phyloP scores from a whole-genome alignment of 2,329 filamentous ascomycete species.

The Ophiostoma sp. region DNA sequence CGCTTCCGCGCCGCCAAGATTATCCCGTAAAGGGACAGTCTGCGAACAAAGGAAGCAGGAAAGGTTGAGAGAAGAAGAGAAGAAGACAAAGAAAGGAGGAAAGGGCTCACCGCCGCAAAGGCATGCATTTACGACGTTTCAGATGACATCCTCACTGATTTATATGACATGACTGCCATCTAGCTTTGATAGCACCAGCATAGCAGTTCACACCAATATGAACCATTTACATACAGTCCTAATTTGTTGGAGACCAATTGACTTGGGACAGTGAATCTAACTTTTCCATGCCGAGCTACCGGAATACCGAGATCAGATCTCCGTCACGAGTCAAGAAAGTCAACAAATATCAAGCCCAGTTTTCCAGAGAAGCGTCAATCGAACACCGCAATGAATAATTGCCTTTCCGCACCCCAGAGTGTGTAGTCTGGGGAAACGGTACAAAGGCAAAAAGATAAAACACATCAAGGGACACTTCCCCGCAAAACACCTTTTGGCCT shows the following conservation, averaged over 20 bases:
- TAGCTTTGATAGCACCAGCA: not conserved
- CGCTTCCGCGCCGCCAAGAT: constrained; percentile 39
- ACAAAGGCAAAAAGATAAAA: not conserved
- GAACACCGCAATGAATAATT: not conserved
- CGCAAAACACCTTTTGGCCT: not conserved
- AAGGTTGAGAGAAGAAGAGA: not conserved
- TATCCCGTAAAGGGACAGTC: constrained; percentile 33
- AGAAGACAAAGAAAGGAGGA: not conserved
- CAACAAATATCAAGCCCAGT: too few species aligned
- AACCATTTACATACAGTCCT: not conserved
- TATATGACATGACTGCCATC: not conserved
- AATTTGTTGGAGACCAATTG: not conserved
- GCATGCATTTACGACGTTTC: not conserved
- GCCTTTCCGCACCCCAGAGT: not conserved
- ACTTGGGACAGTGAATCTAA: not conserved
- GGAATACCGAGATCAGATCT: not conserved
- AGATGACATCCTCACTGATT: not conserved
- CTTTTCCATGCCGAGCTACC: not conserved
- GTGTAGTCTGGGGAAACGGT: not conserved
- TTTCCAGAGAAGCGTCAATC: not conserved
- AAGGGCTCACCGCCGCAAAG: too few species aligned
- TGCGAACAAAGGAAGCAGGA: not conserved
- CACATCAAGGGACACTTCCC: not conserved
- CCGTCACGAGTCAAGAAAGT: not conserved
- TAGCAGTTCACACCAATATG: not conserved